A percentile compares a stretch with the other conserved stretches of the same genome.
Evolutionary conservation across 495 filamentous ascomycete genomes (phyloP).

Genomic region (Aspergillus incahuasiensis): DNA sequence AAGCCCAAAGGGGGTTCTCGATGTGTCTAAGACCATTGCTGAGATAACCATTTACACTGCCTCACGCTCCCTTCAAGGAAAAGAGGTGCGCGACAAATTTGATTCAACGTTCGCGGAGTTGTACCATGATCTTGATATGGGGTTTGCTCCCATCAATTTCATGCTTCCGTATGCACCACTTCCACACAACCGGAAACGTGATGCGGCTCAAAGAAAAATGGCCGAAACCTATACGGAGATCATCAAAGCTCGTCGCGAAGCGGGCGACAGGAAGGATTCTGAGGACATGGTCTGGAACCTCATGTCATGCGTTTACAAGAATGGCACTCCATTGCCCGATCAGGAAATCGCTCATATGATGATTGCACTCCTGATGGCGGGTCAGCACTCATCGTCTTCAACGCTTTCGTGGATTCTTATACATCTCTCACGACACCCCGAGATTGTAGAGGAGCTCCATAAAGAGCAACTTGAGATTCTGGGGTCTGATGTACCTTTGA

Average conservation of each 20-base stretch:
- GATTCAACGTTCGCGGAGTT: conserved; percentile 59
- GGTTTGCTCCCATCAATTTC: conserved; percentile 63
- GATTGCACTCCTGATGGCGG: conserved; percentile 64
- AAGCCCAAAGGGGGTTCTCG: conserved; percentile 41
- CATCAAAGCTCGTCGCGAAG: conserved; percentile 47
- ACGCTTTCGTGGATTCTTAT: conserved; percentile 59
- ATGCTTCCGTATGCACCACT: conserved; percentile 59
- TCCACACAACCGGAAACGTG: conserved; percentile 57
- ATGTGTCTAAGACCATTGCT: conserved; percentile 51
- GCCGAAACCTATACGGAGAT: conserved; percentile 57
- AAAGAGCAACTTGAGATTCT: conserved; percentile 50
- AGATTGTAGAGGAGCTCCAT: conserved; percentile 55
- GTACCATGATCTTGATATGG: conserved; percentile 63
- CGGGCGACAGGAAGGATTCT: conserved; percentile 46
- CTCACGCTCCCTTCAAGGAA: conserved; percentile 59
- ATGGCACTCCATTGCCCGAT: conserved; percentile 56
- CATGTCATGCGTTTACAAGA: conserved; percentile 60
- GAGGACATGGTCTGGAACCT: conserved; percentile 69
- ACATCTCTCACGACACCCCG: conserved; percentile 50
- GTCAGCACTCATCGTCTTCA: conserved; percentile 59
- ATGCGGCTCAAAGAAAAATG: conserved; percentile 54
- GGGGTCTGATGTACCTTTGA: conserved; percentile 47
- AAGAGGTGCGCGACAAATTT: conserved; percentile 58
- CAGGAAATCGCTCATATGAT: conserved; percentile 63
- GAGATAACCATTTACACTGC: conserved; percentile 66